Conservation (phyloP, 176 grass and related monocot species). For the Areca catechu region DNA sequence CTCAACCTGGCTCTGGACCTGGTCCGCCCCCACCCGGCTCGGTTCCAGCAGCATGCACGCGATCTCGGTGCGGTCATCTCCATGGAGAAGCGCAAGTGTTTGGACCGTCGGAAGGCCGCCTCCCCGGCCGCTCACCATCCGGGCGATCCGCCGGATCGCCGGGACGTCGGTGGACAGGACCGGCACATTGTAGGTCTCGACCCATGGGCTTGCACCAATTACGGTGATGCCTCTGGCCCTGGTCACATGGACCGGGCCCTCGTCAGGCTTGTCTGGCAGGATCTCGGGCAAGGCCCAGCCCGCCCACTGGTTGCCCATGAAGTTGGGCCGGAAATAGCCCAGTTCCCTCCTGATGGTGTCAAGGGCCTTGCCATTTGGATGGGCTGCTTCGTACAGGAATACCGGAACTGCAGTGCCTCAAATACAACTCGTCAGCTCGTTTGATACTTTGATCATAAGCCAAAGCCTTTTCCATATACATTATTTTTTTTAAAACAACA, state of each 20-base stretch:
- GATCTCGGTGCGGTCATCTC: slow-evolving; percentile 46
- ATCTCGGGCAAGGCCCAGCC: slow-evolving; percentile 36
- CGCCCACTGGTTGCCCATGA: slow-evolving; percentile 34
- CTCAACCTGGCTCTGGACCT: slow-evolving; percentile 51
- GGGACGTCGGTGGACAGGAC: slow-evolving; percentile 35
- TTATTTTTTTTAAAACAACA: too few relatives aligned
- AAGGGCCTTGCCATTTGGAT: slow-evolving; percentile 27
- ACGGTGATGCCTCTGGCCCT: slow-evolving; percentile 33
- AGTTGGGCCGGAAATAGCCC: slow-evolving; percentile 48
- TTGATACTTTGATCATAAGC: slow-evolving; percentile 4
- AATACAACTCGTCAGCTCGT: background rate
- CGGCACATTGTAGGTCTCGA: slow-evolving; percentile 48
- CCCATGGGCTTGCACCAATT: slow-evolving; percentile 36
- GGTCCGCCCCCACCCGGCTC: slow-evolving; percentile 26
- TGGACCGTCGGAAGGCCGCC: slow-evolving; percentile 55
- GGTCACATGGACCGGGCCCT: slow-evolving; percentile 25
- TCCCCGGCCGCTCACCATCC: slow-evolving; percentile 32
- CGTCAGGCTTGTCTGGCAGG: slow-evolving; percentile 43
- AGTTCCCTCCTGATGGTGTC: slow-evolving; percentile 44
- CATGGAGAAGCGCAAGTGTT: slow-evolving; percentile 47
- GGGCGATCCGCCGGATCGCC: slow-evolving; percentile 43
- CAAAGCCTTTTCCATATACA: too few relatives aligned
- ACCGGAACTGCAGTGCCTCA: slow-evolving; percentile 40
- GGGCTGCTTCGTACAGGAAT: slow-evolving; percentile 60
- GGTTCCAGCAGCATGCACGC: slow-evolving; percentile 57